phyloP scores from a whole-genome alignment of 805 yeast species.

The Zygosaccharomyces lentus region DNA sequence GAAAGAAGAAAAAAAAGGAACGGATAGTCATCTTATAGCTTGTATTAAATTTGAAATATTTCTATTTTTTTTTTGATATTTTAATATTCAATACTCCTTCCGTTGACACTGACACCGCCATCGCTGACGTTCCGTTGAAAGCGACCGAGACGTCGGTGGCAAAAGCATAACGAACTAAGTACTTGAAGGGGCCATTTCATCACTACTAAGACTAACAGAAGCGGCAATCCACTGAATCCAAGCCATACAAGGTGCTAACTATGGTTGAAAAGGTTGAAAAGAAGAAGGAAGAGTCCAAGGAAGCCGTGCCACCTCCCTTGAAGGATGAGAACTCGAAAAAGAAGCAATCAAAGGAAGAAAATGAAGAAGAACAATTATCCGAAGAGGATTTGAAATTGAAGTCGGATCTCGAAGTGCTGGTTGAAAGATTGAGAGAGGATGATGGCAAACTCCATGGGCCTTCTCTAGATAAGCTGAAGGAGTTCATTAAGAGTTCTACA shows the following conservation, averaged over 20 bases:
- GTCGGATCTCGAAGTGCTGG: constrained; percentile 79
- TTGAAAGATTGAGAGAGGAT: constrained; percentile 65
- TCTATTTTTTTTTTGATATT: background rate
- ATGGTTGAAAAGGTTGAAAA: constrained; percentile 21
- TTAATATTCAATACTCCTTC: background rate
- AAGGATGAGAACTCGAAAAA: constrained; percentile 20
- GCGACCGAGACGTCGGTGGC: constrained; percentile 5
- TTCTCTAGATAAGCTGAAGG: constrained; percentile 67
- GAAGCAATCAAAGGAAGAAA: constrained; percentile 30
- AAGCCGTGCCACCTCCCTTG: constrained; percentile 10
- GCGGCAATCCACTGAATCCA: constrained; percentile 1
- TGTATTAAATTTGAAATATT: too few relatives aligned
- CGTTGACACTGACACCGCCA: background rate
- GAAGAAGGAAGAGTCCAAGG: constrained; percentile 14
- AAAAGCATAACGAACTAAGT: constrained; percentile 5
- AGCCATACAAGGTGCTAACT: constrained; percentile 1
- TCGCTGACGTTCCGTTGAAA: constrained; percentile 3
- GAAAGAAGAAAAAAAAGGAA: too few relatives aligned
- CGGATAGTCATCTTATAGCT: too few relatives aligned
- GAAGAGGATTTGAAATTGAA: constrained; percentile 92
- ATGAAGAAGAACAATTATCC: constrained; percentile 74
- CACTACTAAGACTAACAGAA: background rate
- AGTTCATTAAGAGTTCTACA: constrained; percentile 82
- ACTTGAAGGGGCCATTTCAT: constrained; percentile 3
- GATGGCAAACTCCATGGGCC: constrained; percentile 46